Evolutionary conservation across 164 flowering plant genomes (phyloP).

Genomic region (Malania oleifera): DNA sequence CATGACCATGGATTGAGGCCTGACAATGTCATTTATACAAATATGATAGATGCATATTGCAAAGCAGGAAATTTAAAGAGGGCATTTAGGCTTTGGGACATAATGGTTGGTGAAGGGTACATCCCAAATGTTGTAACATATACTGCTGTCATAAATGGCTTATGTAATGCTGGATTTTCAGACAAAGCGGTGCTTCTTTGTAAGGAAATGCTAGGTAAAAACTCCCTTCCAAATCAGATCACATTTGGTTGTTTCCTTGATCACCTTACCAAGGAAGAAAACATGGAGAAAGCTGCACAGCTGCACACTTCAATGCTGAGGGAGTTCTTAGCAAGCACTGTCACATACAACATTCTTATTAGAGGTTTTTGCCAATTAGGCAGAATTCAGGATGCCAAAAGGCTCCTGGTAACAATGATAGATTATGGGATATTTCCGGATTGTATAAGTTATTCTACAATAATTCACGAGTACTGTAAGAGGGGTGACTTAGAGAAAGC

Average conservation of each 20-base stretch:
- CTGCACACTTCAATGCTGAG: slow-evolving; percentile 58
- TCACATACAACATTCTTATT: slow-evolving; percentile 71
- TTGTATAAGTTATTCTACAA: slow-evolving; percentile 78
- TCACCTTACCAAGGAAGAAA: slow-evolving; percentile 49
- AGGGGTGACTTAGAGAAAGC: slow-evolving; percentile 55
- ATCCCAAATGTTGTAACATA: slow-evolving; percentile 74
- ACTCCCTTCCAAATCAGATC: slow-evolving; percentile 52
- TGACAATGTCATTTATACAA: slow-evolving; percentile 70
- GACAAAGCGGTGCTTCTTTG: slow-evolving; percentile 61
- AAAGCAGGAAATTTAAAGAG: slow-evolving; percentile 52
- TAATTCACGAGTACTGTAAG: slow-evolving; percentile 60
- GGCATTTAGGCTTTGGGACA: slow-evolving; percentile 61
- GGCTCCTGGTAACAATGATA: slow-evolving; percentile 51
- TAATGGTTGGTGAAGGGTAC: slow-evolving; percentile 69
- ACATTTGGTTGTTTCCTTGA: slow-evolving; percentile 84
- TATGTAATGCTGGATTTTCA: slow-evolving; percentile 65
- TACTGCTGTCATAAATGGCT: slow-evolving; percentile 66
- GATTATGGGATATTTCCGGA: slow-evolving; percentile 54
- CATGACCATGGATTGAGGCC: slow-evolving; percentile 50
- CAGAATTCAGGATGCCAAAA: slow-evolving; percentile 46
- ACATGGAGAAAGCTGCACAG: slow-evolving; percentile 58
- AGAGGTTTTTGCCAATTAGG: slow-evolving; percentile 77
- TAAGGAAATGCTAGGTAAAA: slow-evolving; percentile 54
- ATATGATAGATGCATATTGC: slow-evolving; percentile 59
- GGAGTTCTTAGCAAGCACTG: slow-evolving; percentile 57